Conservation (phyloP, 129 eudicot species). For the Silybum marianum region DNA sequence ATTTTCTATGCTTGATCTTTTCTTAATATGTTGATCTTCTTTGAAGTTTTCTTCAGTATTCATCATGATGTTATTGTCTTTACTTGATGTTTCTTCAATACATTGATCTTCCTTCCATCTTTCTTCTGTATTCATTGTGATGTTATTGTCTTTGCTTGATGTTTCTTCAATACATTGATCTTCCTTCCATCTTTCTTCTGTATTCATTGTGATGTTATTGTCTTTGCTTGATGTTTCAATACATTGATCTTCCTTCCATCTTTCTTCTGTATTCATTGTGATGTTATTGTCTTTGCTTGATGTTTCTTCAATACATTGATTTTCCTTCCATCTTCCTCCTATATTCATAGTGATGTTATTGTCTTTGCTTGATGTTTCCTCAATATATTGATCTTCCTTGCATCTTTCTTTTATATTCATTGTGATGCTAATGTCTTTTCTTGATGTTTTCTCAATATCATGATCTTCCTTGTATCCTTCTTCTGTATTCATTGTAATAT, state of each 20-base stretch:
- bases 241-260: not conserved
- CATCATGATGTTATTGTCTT: not conserved
- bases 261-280: not conserved
- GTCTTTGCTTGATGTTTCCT: not conserved
- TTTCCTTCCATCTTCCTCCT: constrained; percentile 55
- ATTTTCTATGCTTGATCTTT: constrained; percentile 10
- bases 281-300: not conserved
- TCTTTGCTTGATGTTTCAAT: not conserved
- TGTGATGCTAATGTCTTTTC: not conserved
- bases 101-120: not conserved
- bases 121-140: not conserved
- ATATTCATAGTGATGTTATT: not conserved
- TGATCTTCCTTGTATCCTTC: constrained; percentile 57
- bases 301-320: constrained; percentile 42
- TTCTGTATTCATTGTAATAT: constrained; percentile 24
- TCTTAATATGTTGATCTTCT: not conserved
- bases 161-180: constrained; percentile 47
- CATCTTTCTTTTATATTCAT: not conserved
- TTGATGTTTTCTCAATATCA: constrained; percentile 34
- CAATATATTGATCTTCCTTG: not conserved
- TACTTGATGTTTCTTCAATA: not conserved
- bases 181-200: constrained; percentile 52
- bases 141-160: not conserved
- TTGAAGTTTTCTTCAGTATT: not conserved
- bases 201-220: not conserved